Percentiles rank a stretch among this genome's conserved stretches.
Conservation (phyloP, 192 early-diverging fungal species). For the Backusella macrospora region DNA sequence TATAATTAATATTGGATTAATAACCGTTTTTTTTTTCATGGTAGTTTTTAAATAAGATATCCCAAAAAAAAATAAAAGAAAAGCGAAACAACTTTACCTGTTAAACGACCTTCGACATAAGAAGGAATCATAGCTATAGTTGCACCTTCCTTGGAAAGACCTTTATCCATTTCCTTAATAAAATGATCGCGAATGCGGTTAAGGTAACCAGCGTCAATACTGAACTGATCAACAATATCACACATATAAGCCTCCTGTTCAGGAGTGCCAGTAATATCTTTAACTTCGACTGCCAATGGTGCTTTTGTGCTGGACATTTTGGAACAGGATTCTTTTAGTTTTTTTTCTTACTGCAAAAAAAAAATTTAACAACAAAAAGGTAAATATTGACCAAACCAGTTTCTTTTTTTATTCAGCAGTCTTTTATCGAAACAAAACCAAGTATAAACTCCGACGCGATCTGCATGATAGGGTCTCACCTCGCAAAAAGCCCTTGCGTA, state of each 20-base stretch:
- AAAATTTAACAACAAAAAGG: neutral
- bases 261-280: slow-evolving; percentile 48
- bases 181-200: slow-evolving; percentile 61
- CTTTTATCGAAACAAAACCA: neutral
- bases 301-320: slow-evolving; percentile 14
- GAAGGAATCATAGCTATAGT: slow-evolving; percentile 89
- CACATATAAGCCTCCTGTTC: slow-evolving; percentile 53
- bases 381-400: neutral
- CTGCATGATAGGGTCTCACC: slow-evolving; percentile 4
- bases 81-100: slow-evolving; percentile 52
- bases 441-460: neutral
- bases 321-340: neutral
- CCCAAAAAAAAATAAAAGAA: slow-evolving; percentile 53
- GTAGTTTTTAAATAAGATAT: slow-evolving; percentile 2
- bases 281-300: slow-evolving; percentile 35
- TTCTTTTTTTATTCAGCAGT: slow-evolving; percentile 10
- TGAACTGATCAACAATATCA: slow-evolving; percentile 55
- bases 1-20: neutral
- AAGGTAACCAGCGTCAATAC: slow-evolving; percentile 56
- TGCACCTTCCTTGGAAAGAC: slow-evolving; percentile 57
- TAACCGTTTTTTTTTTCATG: no score
- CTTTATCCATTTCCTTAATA: slow-evolving; percentile 65
- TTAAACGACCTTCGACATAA: slow-evolving; percentile 74
- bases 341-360: neutral
- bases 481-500: neutral